Base-by-base conservation (phyloP, 345 rosid genomes). In the Rhizophora apiculata region DNA sequence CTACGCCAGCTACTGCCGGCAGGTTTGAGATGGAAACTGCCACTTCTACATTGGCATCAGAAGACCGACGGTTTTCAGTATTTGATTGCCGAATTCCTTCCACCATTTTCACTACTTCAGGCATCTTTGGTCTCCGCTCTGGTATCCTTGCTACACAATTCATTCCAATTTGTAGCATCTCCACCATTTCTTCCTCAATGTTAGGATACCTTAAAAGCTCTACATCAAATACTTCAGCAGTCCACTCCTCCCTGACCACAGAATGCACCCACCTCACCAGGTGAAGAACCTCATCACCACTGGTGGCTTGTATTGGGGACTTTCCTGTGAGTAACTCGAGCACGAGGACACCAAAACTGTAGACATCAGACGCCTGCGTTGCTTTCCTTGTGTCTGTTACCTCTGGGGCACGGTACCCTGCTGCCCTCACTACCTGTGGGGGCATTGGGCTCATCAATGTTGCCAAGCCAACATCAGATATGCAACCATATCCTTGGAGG, bases 201-300 rank as follows among this genome's bases (percentile, higher is more conserved):
- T 72, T 72, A 1, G 76, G 70, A 21, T 68, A 68, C 69, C 73
- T 68, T 11, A 77, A 60, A 30, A 77, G 80, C 37, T 72, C 73
- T 22, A 72, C 29, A 59, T 77, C 80, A 72, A 72, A 77, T 39
- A 77, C 80, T 54, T 77, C 80, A 36, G 76, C 80, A 21, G 80
- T 77, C 80, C 80, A 77, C 59, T 77, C 80, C 51, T 77, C 80
- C 31, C 80, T 63, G 4, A 77, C 80, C 51, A 77, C 80, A 19
- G 80, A 77, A 21, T 77, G 46, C 70, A 77, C 80, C 80, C 80
- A 77, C 26, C 80, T 77, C 69, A 72, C 80, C 76, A 77, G 59
- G 67, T 77, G 73, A 56, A 77, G 56, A 55, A 48, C 72, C 53
- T 68, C 76, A 5, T 77, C 70, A 2, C 72, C 73, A 29, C 73